Base-by-base conservation (phyloP, 805 yeast species). In the Yamadazyma akitaensis region DNA sequence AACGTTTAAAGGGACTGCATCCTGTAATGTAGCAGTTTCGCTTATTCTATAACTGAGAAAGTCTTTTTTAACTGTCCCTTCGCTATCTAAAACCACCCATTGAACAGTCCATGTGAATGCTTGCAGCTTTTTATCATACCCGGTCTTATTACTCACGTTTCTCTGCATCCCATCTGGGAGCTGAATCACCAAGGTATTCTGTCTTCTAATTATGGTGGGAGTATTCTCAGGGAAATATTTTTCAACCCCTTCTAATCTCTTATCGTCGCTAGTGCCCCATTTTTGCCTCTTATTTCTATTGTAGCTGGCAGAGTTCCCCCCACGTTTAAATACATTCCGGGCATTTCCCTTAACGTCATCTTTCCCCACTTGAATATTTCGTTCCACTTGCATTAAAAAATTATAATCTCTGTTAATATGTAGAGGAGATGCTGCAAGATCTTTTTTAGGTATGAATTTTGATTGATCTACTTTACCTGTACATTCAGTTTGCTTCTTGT, bases 391-490 rank as follows among this genome's bases (percentile, higher is more conserved):
- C 47, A 79, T 70, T 28, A 91, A 64, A 58, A 87, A 88, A 59
- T 88, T 85, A 62, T 89, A 91, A 61, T 91, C 97, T 50, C 97
- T 66, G 58, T 90, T 89, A 6, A 90, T 78, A 39, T 81, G 79
- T 5, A 63, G 54, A 8, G 65, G 64, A 21, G 67, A 65, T 32
- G 58, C 51, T 10, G 60, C 48, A 7, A 89, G 63, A 2, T 73
- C 73, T 3, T 63, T 62, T 43, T 77, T 72, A 0, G 80, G 56
- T 0, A 86, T 66, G 58, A 81, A 88, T 39, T 67, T 67, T 1
- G 88, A 72, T 12, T 78, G 79, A 57, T 85, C 88, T 30, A 81
- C 75, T 16, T 57, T 53, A 0, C 97, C 97, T 3, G 80, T 67
- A 60, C 97, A 91, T 17, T 72, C 71, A 8, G 77, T 66, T 43